Base-by-base conservation (phyloP, 1,284 basidiomycete species). In the Pyrrhoderma noxium region DNA sequence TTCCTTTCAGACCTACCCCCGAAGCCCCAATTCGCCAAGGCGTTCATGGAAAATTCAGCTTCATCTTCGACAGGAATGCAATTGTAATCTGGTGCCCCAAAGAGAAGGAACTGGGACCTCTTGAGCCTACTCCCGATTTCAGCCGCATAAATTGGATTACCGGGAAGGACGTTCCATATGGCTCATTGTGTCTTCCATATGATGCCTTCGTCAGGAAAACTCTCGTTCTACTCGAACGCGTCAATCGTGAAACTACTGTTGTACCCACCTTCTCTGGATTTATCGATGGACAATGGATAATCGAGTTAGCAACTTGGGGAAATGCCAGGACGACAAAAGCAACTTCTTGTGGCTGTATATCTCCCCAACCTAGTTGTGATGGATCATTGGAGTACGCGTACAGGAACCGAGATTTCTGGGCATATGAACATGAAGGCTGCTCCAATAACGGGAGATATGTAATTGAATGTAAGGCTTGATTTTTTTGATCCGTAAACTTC, bases 231-330 rank as follows among this genome's bases (percentile, higher is more conserved):
- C 60, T 67, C 16, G 53, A 61, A n/a, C 53, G 54, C 36, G 48
- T 67, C 57, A 67, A 67, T 52, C 59, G 58, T 2, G 53, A 58
- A 36, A 67, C 65, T 3, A 67, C 66, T 14, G 54, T 67, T 45
- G 59, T 67, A 11, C 62, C 65, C 11, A 48, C 57, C 16, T 63
- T 63, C 49, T 54, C 60, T 21, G 62, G 62, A 35, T 57, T 62
- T 27, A 49, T 61, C 21, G 58, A 58, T 49, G 62, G 60, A 21
- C 58, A 58, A 34, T 62, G 64, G 57, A 54, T 60, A 19, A 53
- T 65, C 34, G 54, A 60, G n/a, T 54, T 67, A 14, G 58, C 56
- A 25, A 60, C 59, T 1, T 67, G 64, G 65, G 60, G 57, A 7
- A 53, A 64, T 31, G 60, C 63, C 52, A 52, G 57, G 11, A 54